Evolutionary conservation across 2,329 filamentous ascomycete genomes (phyloP).

Genomic region (Stemphylium beticola): DNA sequence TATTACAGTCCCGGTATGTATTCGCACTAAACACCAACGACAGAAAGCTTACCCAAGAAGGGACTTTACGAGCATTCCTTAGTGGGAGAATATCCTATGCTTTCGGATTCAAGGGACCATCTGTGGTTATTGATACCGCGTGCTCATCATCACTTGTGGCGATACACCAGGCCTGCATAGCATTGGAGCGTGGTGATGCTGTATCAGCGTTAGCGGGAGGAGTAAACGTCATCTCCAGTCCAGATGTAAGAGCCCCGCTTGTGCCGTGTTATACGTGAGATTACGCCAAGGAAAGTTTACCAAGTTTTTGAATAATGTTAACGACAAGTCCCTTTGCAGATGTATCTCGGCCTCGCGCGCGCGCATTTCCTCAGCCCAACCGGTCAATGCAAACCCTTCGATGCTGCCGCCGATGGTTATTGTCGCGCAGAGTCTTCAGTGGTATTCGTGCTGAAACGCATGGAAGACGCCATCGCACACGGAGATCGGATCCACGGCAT

Average conservation of each 20-base stretch:
- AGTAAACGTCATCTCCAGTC: constrained; percentile 42
- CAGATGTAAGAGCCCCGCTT: too few relatives aligned
- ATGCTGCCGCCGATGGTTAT: constrained; percentile 57
- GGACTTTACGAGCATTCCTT: constrained; percentile 26
- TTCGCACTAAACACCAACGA: too few relatives aligned
- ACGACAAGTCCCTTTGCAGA: too few relatives aligned
- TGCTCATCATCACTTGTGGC: constrained; percentile 42
- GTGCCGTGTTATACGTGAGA: too few relatives aligned
- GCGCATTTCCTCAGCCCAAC: constrained; percentile 53
- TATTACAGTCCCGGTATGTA: too few relatives aligned
- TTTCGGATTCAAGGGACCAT: constrained; percentile 32
- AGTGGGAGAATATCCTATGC: constrained; percentile 28
- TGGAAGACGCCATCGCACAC: constrained; percentile 59
- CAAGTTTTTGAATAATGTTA: too few relatives aligned
- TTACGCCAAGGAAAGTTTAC: too few relatives aligned
- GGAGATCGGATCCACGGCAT: constrained; percentile 57
- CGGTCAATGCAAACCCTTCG: constrained; percentile 54
- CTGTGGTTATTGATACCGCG: constrained; percentile 41
- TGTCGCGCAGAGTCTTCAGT: constrained; percentile 59
- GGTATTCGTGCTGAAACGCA: constrained; percentile 60
- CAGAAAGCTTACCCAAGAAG: too few relatives aligned
- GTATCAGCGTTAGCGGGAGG: constrained; percentile 44
- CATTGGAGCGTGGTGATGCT: constrained; percentile 28
- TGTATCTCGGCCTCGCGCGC: constrained; percentile 42
- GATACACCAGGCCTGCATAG: constrained; percentile 35